Percentiles rank a stretch among this genome's conserved stretches.
These are phyloP conservation scores for Erysimum cheiri DNA, from an alignment of 441 rosid genomes.

Conservation along the genomic window DNA sequence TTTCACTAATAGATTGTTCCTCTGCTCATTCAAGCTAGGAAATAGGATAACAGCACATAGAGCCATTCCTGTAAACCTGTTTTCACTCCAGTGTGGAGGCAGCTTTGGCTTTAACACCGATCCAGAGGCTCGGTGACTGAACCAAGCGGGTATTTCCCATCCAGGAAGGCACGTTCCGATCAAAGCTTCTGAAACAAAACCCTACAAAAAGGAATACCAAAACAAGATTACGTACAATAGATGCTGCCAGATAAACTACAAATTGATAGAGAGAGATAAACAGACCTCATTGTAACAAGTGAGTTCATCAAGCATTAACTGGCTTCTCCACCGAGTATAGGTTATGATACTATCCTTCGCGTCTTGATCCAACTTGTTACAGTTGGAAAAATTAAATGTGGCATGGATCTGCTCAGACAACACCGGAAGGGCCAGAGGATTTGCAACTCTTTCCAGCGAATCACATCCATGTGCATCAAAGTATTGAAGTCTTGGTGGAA, in stretches of 20 bases:
- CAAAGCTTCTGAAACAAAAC: not conserved
- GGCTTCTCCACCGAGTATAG: not conserved
- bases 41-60: conserved; percentile 12
- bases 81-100: conserved; percentile 10
- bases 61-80: conserved; percentile 3
- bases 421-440: not conserved
- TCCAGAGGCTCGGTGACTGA: not conserved
- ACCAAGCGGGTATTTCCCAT: not conserved
- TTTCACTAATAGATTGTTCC: not conserved
- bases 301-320: not conserved
- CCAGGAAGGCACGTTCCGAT: conserved; percentile 2
- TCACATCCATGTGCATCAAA: conserved; percentile 20
- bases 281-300: not conserved
- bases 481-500: conserved; percentile 20
- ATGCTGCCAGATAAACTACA: not conserved
- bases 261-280: not conserved
- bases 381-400: conserved; percentile 15
- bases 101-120: conserved; percentile 10
- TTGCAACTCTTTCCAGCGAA: conserved; percentile 15
- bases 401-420: not conserved
- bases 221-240: too few species aligned
- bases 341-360: conserved; percentile 8
- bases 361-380: conserved; percentile 6
- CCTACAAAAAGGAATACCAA: not conserved
- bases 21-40: not conserved